Base-by-base conservation (phyloP, 139 green algal genomes). In the Tetraselmis chui region DNA sequence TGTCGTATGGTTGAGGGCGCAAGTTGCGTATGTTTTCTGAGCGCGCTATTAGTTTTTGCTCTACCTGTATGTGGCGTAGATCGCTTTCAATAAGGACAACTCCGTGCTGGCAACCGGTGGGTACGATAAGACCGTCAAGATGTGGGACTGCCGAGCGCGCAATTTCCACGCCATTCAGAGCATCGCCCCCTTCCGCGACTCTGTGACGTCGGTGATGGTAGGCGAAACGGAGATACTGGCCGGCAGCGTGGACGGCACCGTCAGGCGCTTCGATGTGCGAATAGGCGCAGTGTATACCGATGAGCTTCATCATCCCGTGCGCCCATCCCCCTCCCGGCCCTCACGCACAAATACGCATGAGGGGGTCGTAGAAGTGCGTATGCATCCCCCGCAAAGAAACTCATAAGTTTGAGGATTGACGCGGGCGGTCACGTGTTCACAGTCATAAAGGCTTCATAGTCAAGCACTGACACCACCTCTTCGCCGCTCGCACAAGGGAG, bases 111-210 rank as follows among this genome's bases (percentile, higher is more conserved):
- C 96, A 0, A 95, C 88, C 26, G 95, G 88, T 0, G 94, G 93
- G 1, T 98, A 98, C 87, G 96, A 99, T 81, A 88, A 92, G 80
- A 90, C 87, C 25, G 90, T 98, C 32, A 91, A 92, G 76, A 86
- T 97, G 1, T 99, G 96, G 96, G 95, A 99, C 88, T 93, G 89
- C 80, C 89, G 94, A 29, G 95, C 92, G 1, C 87, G 92, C 2
- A 93, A 86, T 18, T 87, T 90, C 11, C 89, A 95, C 2, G 32
- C 96, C 22, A 90, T 98, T 18, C 94, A 98, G 84, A 88, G 76
- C 28, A 93, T 98, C 87, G 92, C 90, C 28, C 83, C 83, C 11
- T 97, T 97, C 83, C 83, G 90, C 45, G 95, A 98, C 86, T 93
- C 88, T 59, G 95, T 98, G 1, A 98, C 93, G 0, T 93, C 86